phyloP scores from a whole-genome alignment of 202 grass and related monocot genomes.

The Cymbopogon flexuosus region DNA sequence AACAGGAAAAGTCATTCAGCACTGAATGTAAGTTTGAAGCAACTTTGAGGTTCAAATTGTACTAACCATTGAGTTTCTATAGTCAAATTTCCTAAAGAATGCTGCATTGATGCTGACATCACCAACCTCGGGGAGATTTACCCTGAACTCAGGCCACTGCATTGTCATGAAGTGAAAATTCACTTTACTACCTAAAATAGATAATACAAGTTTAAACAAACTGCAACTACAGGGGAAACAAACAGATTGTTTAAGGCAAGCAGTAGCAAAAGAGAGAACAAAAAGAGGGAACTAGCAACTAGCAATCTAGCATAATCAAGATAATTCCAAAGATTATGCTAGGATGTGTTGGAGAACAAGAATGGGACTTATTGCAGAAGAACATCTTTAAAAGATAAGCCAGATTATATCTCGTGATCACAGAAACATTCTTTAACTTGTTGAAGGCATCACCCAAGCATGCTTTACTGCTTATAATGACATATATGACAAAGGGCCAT shows the following conservation, averaged over 20 bases:
- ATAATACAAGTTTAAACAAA: neutral
- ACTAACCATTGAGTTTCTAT: slow-evolving; percentile 77
- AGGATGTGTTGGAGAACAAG: neutral
- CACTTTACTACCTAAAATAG: slow-evolving; percentile 11
- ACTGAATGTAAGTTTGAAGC: neutral
- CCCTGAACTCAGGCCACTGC: slow-evolving; percentile 82
- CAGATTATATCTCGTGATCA: neutral
- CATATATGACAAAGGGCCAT: neutral
- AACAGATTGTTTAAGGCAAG: neutral
- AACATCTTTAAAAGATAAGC: neutral
- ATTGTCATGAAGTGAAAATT: slow-evolving; percentile 33
- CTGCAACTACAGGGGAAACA: neutral
- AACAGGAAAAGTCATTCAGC: neutral
- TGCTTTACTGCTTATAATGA: neutral
- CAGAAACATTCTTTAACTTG: neutral
- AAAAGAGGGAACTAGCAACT: neutral
- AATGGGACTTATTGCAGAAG: neutral
- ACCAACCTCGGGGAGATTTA: slow-evolving; percentile 59
- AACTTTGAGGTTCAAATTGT: slow-evolving; percentile 19
- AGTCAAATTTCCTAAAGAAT: slow-evolving; percentile 90
- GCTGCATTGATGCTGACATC: slow-evolving; percentile 83
- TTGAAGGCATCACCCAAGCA: neutral
- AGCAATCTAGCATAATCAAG: neutral
- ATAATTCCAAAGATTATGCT: neutral
- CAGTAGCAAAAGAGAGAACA: neutral